Base-by-base conservation (phyloP, 306 rosid genomes). In the Rubus parviflorus region DNA sequence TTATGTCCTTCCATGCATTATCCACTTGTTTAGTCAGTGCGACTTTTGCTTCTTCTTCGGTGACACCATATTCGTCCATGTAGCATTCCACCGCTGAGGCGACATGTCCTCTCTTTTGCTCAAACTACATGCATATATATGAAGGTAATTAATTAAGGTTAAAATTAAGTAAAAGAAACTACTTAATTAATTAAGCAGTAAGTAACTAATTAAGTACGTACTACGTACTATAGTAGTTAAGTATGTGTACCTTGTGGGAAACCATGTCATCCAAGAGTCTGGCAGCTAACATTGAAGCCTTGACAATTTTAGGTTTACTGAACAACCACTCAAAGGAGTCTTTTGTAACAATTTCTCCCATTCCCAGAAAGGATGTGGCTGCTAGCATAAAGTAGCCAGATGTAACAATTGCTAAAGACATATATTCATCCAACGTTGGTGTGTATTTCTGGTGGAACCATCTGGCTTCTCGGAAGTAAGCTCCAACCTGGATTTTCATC, bases 371-470 rank as follows among this genome's bases (percentile, higher is more conserved):
- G 25, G 66, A 77, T 3, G 15, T 14, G 23, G n/a, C 23, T 9
- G 42, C 8, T 1, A 57, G 56, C 48, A 38, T 1, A 3, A 0
- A 6, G 17, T 11, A 56, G 5, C 67, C 54, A 41, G 60, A 23
- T 10, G 75, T 38, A 10, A 0, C 41, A 14, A 64, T 15, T 25
- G 80, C 73, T 22, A 52, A 7, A 4, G 11, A 0, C 38, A 79
- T 43, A 51, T 89, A 85, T 54, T 87, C 88, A 6, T 83, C 86
- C 4, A 46, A 15, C 20, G 83, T 79, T 38, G 88, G 90, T 3
- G 45, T 69, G 61, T 81, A 65, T 10, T 78, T 75, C 5, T 45
- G 37, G 23, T 86, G 58, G 37, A 76, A 48, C 90, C 93, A 85
- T 74, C 68, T 79, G 8, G 89, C 89, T 47, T 85, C 89, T 6